phyloP scores from a whole-genome alignment of 345 rosid species.

The Corymbia maculata region DNA sequence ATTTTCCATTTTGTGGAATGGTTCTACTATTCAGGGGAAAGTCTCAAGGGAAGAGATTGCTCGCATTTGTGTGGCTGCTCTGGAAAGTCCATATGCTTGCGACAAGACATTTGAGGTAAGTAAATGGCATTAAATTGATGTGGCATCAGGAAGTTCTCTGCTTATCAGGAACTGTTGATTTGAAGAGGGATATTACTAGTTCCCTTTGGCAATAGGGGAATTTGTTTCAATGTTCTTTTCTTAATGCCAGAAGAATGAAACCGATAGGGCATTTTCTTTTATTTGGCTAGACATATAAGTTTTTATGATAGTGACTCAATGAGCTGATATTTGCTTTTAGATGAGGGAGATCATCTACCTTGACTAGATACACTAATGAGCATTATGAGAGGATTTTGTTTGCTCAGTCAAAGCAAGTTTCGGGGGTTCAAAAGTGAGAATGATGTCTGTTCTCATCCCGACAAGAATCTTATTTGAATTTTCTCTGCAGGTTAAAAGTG shows the following conservation, averaged over 20 bases:
- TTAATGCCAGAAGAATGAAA: background rate
- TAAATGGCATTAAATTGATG: background rate
- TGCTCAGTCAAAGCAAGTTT: background rate
- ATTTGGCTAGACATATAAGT: background rate
- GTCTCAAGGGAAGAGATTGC: slow-evolving; percentile 94
- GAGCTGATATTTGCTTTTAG: background rate
- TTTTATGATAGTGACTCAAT: background rate
- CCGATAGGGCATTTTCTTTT: background rate
- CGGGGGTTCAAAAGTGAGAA: background rate
- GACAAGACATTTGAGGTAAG: slow-evolving; percentile 94
- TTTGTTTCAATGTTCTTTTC: background rate
- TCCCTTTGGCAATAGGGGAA: background rate
- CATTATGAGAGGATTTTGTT: background rate
- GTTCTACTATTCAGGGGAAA: slow-evolving; percentile 50
- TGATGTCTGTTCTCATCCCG: background rate
- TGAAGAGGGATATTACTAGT: background rate
- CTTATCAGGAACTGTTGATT: background rate
- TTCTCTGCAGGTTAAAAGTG: slow-evolving; percentile 70
- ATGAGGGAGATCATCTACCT: background rate
- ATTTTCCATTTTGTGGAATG: background rate
- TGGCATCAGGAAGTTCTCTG: background rate
- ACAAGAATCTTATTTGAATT: background rate
- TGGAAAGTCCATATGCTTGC: slow-evolving; percentile 67
- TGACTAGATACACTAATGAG: background rate
- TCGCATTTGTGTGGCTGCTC: slow-evolving; percentile 71